Evolutionary conservation across 345 rosid genomes (phyloP).

Genomic region (sweet orange (Citrus sinensis)): DNA sequence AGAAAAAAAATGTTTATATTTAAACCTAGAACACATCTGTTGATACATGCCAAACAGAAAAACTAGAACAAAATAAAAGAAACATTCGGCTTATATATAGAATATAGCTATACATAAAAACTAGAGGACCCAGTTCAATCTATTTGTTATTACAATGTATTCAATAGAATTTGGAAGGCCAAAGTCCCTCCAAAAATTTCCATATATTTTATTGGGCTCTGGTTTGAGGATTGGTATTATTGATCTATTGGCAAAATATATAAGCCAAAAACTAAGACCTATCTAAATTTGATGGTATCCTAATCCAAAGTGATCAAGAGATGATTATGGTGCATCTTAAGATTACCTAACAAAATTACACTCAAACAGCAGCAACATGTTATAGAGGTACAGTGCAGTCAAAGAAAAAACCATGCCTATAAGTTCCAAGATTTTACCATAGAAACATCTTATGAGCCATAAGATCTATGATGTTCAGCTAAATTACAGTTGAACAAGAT

Average conservation of each 20-base stretch:
- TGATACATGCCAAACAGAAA: too few relatives aligned
- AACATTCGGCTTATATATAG: too few relatives aligned
- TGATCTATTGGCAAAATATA: background rate
- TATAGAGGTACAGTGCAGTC: background rate
- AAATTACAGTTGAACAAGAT: background rate
- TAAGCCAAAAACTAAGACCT: background rate
- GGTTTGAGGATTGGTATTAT: background rate
- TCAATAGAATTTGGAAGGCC: background rate
- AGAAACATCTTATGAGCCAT: background rate
- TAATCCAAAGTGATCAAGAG: background rate
- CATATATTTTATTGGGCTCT: background rate
- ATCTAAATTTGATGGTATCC: background rate
- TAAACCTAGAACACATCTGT: background rate
- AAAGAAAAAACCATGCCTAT: background rate
- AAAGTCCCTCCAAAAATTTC: background rate
- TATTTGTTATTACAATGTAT: too few relatives aligned
- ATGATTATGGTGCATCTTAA: background rate
- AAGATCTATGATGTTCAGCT: background rate
- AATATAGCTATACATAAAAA: too few relatives aligned
- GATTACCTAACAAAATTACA: background rate
- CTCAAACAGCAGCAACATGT: background rate
- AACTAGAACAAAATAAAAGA: too few relatives aligned
- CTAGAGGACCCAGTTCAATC: too few relatives aligned
- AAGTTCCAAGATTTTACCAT: background rate
- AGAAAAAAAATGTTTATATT: background rate